Conservation (phyloP, 169 alveolate genomes). For the Plasmodium cynomolgi region DNA sequence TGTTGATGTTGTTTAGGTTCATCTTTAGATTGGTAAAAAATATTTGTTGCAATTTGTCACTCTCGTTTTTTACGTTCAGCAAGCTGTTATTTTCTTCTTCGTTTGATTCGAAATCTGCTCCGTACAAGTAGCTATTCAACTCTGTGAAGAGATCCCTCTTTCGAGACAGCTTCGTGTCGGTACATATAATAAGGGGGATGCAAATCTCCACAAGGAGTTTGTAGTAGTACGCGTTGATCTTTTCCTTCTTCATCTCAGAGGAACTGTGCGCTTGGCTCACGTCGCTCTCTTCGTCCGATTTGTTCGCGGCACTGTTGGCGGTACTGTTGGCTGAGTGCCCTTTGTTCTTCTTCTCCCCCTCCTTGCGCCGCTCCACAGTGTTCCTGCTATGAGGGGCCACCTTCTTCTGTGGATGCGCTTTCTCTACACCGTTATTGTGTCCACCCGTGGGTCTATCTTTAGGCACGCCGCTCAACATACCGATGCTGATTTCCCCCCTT, state of each 20-base stretch:
- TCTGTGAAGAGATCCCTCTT: constrained; percentile 7
- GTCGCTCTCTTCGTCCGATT: constrained; percentile 7
- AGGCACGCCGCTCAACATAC: neutral
- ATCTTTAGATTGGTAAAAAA: constrained; percentile 34
- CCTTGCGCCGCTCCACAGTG: neutral
- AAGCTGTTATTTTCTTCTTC: neutral
- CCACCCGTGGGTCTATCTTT: neutral
- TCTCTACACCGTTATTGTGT: neutral
- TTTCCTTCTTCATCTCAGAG: constrained; percentile 4
- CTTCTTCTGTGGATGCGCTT: neutral
- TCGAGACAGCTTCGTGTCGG: constrained; percentile 42
- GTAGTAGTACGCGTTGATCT: constrained; percentile 53
- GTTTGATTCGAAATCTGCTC: neutral
- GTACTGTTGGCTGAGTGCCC: neutral
- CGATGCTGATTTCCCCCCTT: neutral
- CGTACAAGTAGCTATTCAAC: constrained; percentile 30
- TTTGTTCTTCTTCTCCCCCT: neutral
- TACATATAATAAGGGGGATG: constrained; percentile 63
- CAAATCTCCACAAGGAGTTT: constrained; percentile 52
- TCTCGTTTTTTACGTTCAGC: neutral
- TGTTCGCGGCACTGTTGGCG: neutral
- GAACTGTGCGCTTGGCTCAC: constrained; percentile 18
- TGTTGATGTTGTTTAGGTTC: constrained; percentile 41
- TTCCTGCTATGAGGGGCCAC: neutral
- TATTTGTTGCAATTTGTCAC: constrained; percentile 31